phyloP scores from a whole-genome alignment of 1,284 basidiomycete species.

The Thecaphora thlaspeos region DNA sequence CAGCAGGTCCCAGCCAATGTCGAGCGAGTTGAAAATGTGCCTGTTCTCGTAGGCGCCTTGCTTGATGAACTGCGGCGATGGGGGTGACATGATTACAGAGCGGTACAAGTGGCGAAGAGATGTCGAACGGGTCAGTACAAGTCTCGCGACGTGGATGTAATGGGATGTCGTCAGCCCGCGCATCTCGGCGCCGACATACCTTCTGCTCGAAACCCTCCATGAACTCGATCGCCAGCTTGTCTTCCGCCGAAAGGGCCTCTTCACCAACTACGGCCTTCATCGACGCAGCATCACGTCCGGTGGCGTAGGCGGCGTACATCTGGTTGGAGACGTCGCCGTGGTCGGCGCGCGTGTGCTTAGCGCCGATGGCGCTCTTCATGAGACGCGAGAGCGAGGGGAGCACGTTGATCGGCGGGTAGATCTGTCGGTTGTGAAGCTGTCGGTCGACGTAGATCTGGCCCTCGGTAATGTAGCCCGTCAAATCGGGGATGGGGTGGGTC shows the following conservation, averaged over 20 bases:
- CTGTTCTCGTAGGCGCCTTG: conserved; percentile 89
- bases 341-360: conserved; percentile 94
- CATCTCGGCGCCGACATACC: not conserved
- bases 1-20: conserved; percentile 93
- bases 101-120: too few species aligned
- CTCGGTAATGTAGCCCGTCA: conserved; percentile 96
- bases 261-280: conserved; percentile 99
- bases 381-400: conserved; percentile 95
- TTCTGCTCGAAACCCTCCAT: conserved; percentile 55
- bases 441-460: conserved; percentile 99
- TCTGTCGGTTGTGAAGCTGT: conserved; percentile 82
- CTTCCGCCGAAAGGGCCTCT: conserved; percentile 89
- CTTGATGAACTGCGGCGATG: conserved; percentile 45
- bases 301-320: conserved; percentile 56
- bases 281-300: conserved; percentile 88
- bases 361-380: conserved; percentile 99
- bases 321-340: conserved; percentile 87
- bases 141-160: too few species aligned
- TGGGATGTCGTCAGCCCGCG: too few species aligned
- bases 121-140: too few species aligned
- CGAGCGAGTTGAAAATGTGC: conserved; percentile 94
- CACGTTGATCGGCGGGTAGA: conserved; percentile 99
- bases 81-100: too few species aligned
- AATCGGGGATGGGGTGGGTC: conserved; percentile 98
- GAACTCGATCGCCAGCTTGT: conserved; percentile 60